These are phyloP conservation scores for Cercospora sp. DNA, from an alignment of 2,329 filamentous ascomycete species.

Conservation along the genomic window DNA sequence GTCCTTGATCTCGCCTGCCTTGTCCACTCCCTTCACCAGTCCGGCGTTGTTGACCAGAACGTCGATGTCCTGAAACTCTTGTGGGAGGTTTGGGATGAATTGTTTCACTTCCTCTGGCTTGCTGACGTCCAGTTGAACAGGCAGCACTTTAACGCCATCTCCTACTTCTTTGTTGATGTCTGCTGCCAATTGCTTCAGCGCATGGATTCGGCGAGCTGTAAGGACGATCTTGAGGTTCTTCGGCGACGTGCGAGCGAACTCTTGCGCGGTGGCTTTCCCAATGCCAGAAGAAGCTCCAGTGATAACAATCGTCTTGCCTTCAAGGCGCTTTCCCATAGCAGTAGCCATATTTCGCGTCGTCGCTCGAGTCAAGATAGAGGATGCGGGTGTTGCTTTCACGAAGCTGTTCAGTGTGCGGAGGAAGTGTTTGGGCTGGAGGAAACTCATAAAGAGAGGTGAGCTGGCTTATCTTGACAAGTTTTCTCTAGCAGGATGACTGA, in stretches of 20 bases:
- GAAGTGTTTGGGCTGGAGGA: constrained; percentile 18
- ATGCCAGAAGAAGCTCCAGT: constrained; percentile 95
- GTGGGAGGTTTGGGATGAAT: constrained; percentile 73
- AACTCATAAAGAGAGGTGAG: constrained; percentile 18
- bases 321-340: constrained; percentile 76
- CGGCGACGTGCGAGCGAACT: constrained; percentile 86
- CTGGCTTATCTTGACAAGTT: constrained; percentile 9
- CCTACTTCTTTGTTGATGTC: constrained; percentile 77
- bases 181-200: constrained; percentile 71
- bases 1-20: constrained; percentile 77
- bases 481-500: constrained; percentile 5
- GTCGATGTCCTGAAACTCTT: constrained; percentile 81
- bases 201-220: constrained; percentile 82
- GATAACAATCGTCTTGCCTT: constrained; percentile 88
- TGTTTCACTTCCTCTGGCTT: constrained; percentile 69
- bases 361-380: not conserved
- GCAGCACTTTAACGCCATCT: constrained; percentile 75
- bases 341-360: constrained; percentile 59
- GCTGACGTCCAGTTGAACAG: constrained; percentile 85
- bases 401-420: constrained; percentile 17
- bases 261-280: constrained; percentile 77
- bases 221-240: constrained; percentile 79
- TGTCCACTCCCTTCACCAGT: constrained; percentile 83
- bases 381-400: not conserved
- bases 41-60: constrained; percentile 95